Evolutionary conservation across 1,284 basidiomycete species (phyloP), one percentile per base, ranked within the genome.

Genomic region (Fistulina hepatica): DNA sequence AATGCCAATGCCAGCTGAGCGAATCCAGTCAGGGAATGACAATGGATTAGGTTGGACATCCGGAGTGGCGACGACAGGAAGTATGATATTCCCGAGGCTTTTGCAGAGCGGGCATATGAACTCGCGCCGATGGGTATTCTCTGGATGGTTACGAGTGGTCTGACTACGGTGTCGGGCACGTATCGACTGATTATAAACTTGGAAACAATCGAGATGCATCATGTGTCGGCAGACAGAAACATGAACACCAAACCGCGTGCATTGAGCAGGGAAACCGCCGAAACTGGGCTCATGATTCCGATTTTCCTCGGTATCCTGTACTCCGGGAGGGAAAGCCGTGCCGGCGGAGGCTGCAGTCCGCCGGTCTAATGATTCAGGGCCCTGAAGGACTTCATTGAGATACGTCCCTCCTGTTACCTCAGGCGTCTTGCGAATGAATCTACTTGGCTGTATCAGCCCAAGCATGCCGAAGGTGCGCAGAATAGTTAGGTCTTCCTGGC

Each of bases 31-130:
- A 0, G 81, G 63, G 55, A 86, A 85, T 0, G 77, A 67, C 1
- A 71, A 58, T 3, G 55, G 59, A 43, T 71, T 80, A 11, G 65
- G 49, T 31, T 31, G 28, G 9, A 61, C 62, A 17, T 55, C 57
- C 12, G 63, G 57, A 1, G 68, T 64, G 20, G 59, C 64, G 16
- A 76, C 68, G 4, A 93, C 77, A 0, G 95, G 94, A 3, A 99
- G 67, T 26, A 98, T 81, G 22, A 91, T 76, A 58, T 98, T 99
- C 8, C 94, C 93, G 1, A 98, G 67, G 48, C 86, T 91, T 63
- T 98, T 98, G 69, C 95, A 99, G n/a, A 99, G 62, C 0, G 95
- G 95, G 52, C 95, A 98, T 37, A 97, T 88, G 61, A 83, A 98
- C 57, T 99, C 95, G 54, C 86, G 85, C 30, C 95, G 72, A 13